Percentiles rank a stretch among this genome's conserved stretches.
phyloP scores from a whole-genome alignment of 257 asterid genomes.

The Linderniella brevidens region DNA sequence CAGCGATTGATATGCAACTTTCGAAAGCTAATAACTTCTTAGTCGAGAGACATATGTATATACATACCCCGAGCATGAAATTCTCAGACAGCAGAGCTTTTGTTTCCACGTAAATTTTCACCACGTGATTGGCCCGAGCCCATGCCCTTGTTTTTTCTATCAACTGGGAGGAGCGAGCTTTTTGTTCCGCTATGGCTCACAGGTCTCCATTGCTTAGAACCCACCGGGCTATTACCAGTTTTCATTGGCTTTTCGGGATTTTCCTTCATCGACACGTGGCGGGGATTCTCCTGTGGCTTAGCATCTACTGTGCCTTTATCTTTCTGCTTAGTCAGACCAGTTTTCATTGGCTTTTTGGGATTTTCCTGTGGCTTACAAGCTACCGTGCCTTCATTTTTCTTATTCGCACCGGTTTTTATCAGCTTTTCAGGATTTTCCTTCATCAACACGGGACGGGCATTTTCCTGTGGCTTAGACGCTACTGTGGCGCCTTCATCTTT shows the following conservation, averaged over 20 bases:
- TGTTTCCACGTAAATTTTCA: slow-evolving; percentile 11
- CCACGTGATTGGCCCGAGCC: slow-evolving; percentile 9
- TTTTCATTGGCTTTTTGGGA: too few relatives aligned
- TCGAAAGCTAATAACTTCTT: neutral
- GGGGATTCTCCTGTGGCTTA: slow-evolving; percentile 4
- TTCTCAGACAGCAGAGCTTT: slow-evolving; percentile 25
- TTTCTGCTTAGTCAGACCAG: slow-evolving; percentile 1
- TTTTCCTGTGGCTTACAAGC: slow-evolving; percentile 11
- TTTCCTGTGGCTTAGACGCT: slow-evolving; percentile 4
- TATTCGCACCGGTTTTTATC: neutral
- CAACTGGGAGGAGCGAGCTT: slow-evolving; percentile 8
- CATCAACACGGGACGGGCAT: too few relatives aligned
- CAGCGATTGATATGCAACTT: neutral
- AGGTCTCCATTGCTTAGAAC: slow-evolving; percentile 8
- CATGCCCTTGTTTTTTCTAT: slow-evolving; percentile 9
- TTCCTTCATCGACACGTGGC: too few relatives aligned
- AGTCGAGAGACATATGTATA: neutral
- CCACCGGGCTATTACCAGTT: slow-evolving; percentile 1
- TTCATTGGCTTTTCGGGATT: too few relatives aligned
- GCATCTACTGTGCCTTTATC: neutral
- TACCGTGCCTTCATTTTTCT: too few relatives aligned
- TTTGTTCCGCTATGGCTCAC: slow-evolving; percentile 10
- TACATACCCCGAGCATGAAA: slow-evolving; percentile 40
- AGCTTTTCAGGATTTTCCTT: too few relatives aligned
- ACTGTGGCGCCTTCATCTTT: slow-evolving; percentile 2